phyloP scores from a whole-genome alignment of 164 flowering plant genomes.

The Taxillus chinensis region DNA sequence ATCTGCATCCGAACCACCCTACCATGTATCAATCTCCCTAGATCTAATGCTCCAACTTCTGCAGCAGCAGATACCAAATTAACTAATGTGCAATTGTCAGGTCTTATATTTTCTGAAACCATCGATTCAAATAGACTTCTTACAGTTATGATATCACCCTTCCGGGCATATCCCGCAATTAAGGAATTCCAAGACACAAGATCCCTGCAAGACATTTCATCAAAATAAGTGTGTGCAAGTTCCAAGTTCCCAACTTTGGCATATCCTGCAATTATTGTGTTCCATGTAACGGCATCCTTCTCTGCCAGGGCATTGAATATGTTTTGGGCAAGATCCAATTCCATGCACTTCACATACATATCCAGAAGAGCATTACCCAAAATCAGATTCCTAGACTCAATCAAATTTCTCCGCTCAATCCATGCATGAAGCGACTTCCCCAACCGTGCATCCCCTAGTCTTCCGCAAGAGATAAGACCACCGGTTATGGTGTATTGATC shows the following conservation, averaged over 20 bases:
- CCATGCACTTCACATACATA: constrained; percentile 44
- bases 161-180: constrained; percentile 32
- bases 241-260: constrained; percentile 32
- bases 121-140: constrained; percentile 21
- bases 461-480: constrained; percentile 33
- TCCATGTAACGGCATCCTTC: constrained; percentile 46
- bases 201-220: constrained; percentile 35
- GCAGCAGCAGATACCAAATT: constrained; percentile 25
- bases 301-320: constrained; percentile 21
- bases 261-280: constrained; percentile 38
- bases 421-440: constrained; percentile 51
- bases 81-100: constrained; percentile 28
- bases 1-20: constrained; percentile 20
- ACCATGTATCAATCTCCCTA: constrained; percentile 41
- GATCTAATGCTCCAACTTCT: constrained; percentile 20
- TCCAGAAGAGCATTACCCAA: constrained; percentile 48
- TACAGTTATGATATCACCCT: constrained; percentile 15
- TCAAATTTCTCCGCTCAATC: constrained; percentile 21
- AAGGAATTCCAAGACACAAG: constrained; percentile 47
- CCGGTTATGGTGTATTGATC: constrained; percentile 42
- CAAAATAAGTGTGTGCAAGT: constrained; percentile 20
- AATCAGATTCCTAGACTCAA: constrained; percentile 18
- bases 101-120: constrained; percentile 20
- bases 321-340: constrained; percentile 26
- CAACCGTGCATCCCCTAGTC: constrained; percentile 13